Evolutionary conservation across 352 stramenopile genomes (phyloP), one percentile per base, ranked within the genome.

Genomic region (Phytopythium aichiense): DNA sequence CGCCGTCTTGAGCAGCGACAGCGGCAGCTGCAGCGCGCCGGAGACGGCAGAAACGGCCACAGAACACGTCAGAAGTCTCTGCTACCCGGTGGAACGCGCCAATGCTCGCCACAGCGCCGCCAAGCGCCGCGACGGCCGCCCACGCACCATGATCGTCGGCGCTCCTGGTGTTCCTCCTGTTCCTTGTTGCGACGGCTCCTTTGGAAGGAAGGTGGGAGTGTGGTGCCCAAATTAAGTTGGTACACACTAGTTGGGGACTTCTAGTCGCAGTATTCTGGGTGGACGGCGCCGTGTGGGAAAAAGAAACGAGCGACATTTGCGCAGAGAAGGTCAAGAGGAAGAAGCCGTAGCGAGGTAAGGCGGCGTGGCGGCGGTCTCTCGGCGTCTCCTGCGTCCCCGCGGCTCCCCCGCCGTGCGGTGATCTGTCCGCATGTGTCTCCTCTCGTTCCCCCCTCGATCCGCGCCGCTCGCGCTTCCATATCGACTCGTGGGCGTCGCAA

Each of bases 1-100:
- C 23, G 97, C 95, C 64, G 96, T 97, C 74, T 97, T 96, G 37
- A 99, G 80, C 61, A 99, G 81, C 31, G 96, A 98, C 68, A 99
- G 85, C 50, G 97, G 97, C 66, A 99, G 74, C 97, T 93, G 78
- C 16, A 46, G 62, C 23, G 58, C 9, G 16, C 35, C 1, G 57
- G 31, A 31, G 70, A 28, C 49, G 58, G 18, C 52, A 2, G 54
- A 1, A 35, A 7, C 9, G 42, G 1, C 28, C 50, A 56, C 4
- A 25, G 22, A 31, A 30, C 28, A 11, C n/a, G 11, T 50, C 20
- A 50, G 43, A 50, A 5, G 11, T n/a, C 22, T 11, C 43, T 50
- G 4, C n/a, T 50, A 11, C n/a, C 8, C 43, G 20, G 5, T 50
- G 7, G 7, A 30, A 2, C n/a, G 7, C 43, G 7, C 8, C n/a